These are phyloP conservation scores for Pholiota conissans DNA, from an alignment of 768 basidiomycete species.

Conservation along the genomic window DNA sequence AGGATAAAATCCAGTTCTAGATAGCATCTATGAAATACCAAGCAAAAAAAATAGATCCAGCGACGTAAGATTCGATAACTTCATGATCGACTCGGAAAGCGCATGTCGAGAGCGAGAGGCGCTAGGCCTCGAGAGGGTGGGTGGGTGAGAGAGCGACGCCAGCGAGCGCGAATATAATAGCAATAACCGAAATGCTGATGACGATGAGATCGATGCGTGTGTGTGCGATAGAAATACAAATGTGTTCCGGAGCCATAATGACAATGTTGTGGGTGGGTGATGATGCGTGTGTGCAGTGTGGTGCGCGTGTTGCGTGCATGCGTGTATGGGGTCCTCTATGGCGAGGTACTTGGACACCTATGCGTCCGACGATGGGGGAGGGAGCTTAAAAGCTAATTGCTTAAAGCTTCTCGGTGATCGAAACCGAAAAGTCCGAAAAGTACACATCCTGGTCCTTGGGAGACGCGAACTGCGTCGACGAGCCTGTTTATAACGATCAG, in stretches of 20 bases:
- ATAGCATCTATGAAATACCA: background rate
- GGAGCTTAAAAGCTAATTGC: background rate
- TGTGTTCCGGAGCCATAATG: background rate
- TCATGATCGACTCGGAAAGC: background rate
- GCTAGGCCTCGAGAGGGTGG: background rate
- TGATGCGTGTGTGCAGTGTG: background rate
- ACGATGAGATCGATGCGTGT: background rate
- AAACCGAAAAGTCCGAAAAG: conserved; percentile 72
- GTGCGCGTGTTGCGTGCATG: too few species aligned
- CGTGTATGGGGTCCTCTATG: background rate
- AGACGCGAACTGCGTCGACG: conserved; percentile 39
- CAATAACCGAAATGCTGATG: background rate
- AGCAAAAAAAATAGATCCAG: background rate
- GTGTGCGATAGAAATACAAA: conserved; percentile 12
- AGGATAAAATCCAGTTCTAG: background rate
- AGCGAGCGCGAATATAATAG: background rate
- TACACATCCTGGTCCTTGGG: conserved; percentile 61
- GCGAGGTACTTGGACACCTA: background rate
- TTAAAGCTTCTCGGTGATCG: conserved; percentile 44
- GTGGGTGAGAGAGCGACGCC: background rate
- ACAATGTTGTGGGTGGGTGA: background rate
- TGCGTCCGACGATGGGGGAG: background rate
- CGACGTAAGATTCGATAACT: background rate
- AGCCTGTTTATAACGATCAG: conserved; percentile 6
- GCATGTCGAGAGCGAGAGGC: background rate